Conservation (phyloP, 2,329 filamentous ascomycete genomes). For the Fusarium metavorans region DNA sequence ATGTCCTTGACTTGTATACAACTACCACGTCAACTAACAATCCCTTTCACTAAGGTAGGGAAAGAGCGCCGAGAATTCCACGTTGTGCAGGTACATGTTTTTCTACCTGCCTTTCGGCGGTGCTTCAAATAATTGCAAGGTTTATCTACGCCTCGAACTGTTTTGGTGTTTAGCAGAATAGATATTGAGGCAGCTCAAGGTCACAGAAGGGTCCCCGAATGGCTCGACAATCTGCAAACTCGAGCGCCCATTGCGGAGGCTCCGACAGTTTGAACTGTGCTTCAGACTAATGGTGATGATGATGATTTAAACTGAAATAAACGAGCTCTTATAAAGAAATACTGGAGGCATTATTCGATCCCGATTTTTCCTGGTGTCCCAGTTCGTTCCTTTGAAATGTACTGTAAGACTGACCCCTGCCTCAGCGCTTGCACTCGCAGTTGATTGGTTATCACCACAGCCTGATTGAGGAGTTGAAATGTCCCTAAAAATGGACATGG, state of each 20-base stretch:
- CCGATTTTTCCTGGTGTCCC: no score
- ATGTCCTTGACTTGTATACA: neutral
- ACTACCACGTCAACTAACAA: neutral
- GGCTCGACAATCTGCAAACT: no score
- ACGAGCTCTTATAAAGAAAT: no score
- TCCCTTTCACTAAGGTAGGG: neutral
- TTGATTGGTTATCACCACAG: neutral
- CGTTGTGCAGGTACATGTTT: neutral
- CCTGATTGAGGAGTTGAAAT: neutral
- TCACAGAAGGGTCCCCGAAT: no score
- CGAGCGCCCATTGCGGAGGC: no score
- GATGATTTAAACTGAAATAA: no score
- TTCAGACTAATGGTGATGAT: no score
- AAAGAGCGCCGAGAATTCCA: neutral
- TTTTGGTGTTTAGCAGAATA: slow-evolving; percentile 13
- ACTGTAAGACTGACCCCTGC: neutral
- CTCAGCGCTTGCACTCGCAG: neutral
- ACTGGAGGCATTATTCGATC: no score
- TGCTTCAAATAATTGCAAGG: neutral
- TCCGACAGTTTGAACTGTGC: no score
- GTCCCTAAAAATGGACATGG: neutral
- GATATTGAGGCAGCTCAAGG: neutral
- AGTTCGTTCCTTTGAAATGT: neutral
- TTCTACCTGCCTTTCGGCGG: neutral
- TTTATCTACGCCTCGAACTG: neutral